These are phyloP conservation scores for Nepenthes alata DNA, from an alignment of 179 eudicot species.

Conservation along the genomic window DNA sequence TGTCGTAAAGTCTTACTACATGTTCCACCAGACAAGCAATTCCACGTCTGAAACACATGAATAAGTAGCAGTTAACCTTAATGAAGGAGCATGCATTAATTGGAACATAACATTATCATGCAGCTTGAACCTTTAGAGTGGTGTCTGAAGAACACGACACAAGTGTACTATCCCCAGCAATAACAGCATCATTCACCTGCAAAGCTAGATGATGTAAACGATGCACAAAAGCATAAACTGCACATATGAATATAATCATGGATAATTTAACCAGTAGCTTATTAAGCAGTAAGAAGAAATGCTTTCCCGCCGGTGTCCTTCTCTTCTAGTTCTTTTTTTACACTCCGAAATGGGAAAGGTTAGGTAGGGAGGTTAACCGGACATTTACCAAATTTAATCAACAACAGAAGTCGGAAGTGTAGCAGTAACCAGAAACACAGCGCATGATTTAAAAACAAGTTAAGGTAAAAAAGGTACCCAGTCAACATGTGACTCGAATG, in stretches of 20 bases:
- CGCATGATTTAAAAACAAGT: not conserved
- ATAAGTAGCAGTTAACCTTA: slow-evolving; percentile 4
- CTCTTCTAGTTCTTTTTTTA: no score
- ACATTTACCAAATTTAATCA: no score
- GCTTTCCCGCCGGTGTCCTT: no score
- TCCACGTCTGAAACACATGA: slow-evolving; percentile 58
- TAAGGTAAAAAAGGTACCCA: slow-evolving; percentile 46
- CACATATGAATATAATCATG: no score
- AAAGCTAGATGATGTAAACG: slow-evolving; percentile 11
- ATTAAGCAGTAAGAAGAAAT: no score
- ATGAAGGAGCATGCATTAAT: slow-evolving; percentile 1
- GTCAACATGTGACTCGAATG: slow-evolving; percentile 96
- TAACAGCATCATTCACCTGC: slow-evolving; percentile 94
- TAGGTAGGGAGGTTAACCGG: no score
- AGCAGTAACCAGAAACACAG: not conserved
- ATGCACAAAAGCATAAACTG: not conserved
- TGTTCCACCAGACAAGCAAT: slow-evolving; percentile 68
- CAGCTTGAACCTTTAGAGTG: slow-evolving; percentile 60
- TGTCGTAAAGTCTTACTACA: slow-evolving; percentile 79
- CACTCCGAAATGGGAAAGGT: no score
- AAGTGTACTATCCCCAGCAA: slow-evolving; percentile 71
- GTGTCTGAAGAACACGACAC: slow-evolving; percentile 97
- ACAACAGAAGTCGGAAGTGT: no score
- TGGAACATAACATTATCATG: slow-evolving; percentile 1
- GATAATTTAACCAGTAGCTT: no score